Evolutionary conservation across 768 basidiomycete genomes (phyloP), one percentile per base, ranked within the genome.

Genomic region (Tephrocybe rancida): DNA sequence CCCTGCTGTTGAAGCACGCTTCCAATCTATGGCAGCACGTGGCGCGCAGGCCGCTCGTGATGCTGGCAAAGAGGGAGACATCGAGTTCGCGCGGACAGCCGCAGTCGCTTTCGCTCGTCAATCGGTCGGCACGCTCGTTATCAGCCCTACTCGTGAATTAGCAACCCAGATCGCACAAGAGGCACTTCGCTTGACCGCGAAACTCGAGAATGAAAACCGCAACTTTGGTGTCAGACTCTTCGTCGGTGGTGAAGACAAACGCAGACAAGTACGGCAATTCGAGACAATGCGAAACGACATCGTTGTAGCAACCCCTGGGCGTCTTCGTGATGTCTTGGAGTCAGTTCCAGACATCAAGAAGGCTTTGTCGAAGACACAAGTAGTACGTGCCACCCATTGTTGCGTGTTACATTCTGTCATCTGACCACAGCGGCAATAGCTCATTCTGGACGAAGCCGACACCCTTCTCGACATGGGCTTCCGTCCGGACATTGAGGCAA

Each of bases 371-470:
- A 71, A 77, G 16, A 79, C 87, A 2, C 76, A 85, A 61, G 73
- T 84, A 59, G 90, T 90, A 59, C 39, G 86, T 73, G 19, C 3
- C 6, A 41, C 27, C 18, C 48, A 18, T 30, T 52, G n/a, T n/a
- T n/a, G n/a, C 32, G 19, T 30, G n/a, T 11, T 55, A 32, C 41
- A 3, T 21, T 22, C n/a, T 50, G 56, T 26, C 59, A 26, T 11
- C 56, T 47, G 37, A 55, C 44, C 32, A n/a, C 34, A 9, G 16
- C 5, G n/a, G 4, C 32, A 44, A 10, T 57, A 93, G 90, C 80
- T 98, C 48, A 80, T 98, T 54, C 76, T 98, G 52, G 97, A 98
- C 64, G 93, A 97, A 67, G 92, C 93, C 10, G 95, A 98, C 64
- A 91, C 88, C 0, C 77, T 96, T 11, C 76, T 98, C 10, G 92